Conservation (phyloP, 495 filamentous ascomycete genomes). For the Penicillium fimorum region DNA sequence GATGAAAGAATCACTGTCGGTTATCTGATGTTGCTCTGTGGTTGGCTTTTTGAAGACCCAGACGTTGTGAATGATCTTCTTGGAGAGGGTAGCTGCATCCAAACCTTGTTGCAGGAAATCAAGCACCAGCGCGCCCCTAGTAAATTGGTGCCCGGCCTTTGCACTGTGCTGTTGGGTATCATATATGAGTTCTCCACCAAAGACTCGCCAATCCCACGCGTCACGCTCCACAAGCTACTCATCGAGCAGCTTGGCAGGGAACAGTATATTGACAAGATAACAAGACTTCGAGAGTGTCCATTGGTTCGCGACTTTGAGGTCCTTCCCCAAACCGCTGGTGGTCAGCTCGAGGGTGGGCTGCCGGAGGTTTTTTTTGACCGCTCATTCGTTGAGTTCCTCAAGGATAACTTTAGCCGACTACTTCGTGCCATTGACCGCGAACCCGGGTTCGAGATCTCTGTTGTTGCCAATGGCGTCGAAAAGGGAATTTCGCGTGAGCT, state of each 20-base stretch:
- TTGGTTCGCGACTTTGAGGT: constrained; percentile 90
- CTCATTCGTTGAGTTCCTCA: constrained; percentile 89
- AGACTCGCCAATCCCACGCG: constrained; percentile 85
- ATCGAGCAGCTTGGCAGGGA: constrained; percentile 78
- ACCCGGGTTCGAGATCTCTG: constrained; percentile 77
- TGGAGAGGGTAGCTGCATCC: constrained; percentile 88
- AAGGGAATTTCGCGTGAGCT: constrained; percentile 81
- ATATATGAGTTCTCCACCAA: constrained; percentile 98
- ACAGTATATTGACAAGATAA: constrained; percentile 83
- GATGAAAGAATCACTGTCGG: constrained; percentile 82
- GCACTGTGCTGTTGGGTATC: constrained; percentile 78
- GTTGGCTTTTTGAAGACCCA: constrained; percentile 90
- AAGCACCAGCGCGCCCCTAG: constrained; percentile 57
- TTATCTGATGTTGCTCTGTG: constrained; percentile 88
- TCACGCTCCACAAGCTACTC: constrained; percentile 78
- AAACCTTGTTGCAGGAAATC: constrained; percentile 75
- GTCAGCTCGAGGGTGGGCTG: constrained; percentile 55
- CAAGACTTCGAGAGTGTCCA: constrained; percentile 74
- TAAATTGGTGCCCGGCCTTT: constrained; percentile 75
- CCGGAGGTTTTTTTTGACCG: constrained; percentile 85
- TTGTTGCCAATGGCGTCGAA: constrained; percentile 73
- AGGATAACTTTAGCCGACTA: constrained; percentile 89
- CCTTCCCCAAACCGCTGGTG: constrained; percentile 63
- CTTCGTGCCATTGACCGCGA: constrained; percentile 87
- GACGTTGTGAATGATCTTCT: constrained; percentile 92